These are phyloP conservation scores for Claviceps paspali DNA, from an alignment of 2,329 filamentous ascomycete species.

Conservation along the genomic window DNA sequence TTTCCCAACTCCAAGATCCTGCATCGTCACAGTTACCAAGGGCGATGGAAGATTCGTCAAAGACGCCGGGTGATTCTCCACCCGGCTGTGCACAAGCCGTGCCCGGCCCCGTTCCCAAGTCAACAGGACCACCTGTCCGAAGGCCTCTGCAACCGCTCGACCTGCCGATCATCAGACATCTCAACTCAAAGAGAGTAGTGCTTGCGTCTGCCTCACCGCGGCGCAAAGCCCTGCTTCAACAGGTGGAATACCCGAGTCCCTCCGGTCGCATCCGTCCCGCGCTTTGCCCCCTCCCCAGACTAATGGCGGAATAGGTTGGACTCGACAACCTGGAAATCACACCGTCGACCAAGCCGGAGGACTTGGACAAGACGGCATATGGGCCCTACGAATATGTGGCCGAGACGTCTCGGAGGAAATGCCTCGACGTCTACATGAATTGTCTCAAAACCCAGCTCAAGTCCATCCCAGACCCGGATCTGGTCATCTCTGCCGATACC, in stretches of 20 bases:
- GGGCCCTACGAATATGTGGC: slow-evolving; percentile 84
- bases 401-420: slow-evolving; percentile 72
- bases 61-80: slow-evolving; percentile 11
- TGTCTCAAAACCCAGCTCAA: slow-evolving; percentile 27
- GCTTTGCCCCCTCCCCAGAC: slow-evolving; percentile 3
- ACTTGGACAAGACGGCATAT: slow-evolving; percentile 61
- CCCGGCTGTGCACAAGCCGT: slow-evolving; percentile 30
- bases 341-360: slow-evolving; percentile 70
- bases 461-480: slow-evolving; percentile 50
- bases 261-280: background rate
- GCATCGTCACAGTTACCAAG: slow-evolving; percentile 1
- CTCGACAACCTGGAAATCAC: slow-evolving; percentile 69
- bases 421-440: slow-evolving; percentile 50
- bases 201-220: slow-evolving; percentile 83
- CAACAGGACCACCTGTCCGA: slow-evolving; percentile 22
- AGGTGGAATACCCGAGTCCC: slow-evolving; percentile 34
- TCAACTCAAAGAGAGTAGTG: slow-evolving; percentile 69
- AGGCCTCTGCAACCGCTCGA: slow-evolving; percentile 52
- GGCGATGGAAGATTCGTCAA: background rate
- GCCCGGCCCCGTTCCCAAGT: slow-evolving; percentile 11
- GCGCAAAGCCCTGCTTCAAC: slow-evolving; percentile 63
- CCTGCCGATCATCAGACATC: slow-evolving; percentile 61
- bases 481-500: slow-evolving; percentile 85
- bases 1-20: background rate
- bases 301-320: slow-evolving; percentile 43